Conservation (phyloP, 2,329 filamentous ascomycete genomes). For the Ophiocordyceps camponoti-saundersi region DNA sequence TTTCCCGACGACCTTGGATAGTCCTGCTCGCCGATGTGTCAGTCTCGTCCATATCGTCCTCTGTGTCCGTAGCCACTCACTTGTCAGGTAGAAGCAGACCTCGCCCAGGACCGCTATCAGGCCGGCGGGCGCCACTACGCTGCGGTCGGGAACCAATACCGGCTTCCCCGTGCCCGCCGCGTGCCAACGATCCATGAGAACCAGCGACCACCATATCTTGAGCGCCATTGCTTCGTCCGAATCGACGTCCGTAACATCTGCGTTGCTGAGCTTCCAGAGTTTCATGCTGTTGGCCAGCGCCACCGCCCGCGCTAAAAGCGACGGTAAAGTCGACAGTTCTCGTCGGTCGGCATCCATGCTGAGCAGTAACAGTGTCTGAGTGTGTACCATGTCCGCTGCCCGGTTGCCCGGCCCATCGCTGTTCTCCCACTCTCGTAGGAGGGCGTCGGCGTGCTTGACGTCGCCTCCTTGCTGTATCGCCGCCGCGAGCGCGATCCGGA, state of each 20-base stretch:
- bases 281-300: conserved; percentile 49
- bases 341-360: conserved; percentile 44
- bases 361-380: conserved; percentile 51
- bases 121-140: conserved; percentile 39
- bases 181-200: conserved; percentile 58
- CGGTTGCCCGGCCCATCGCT: conserved; percentile 18
- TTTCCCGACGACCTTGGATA: conserved; percentile 36
- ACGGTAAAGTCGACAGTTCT: conserved; percentile 27
- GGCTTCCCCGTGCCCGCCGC: conserved; percentile 49
- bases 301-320: conserved; percentile 47
- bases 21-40: conserved; percentile 17
- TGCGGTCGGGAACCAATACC: conserved; percentile 43
- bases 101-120: conserved; percentile 46
- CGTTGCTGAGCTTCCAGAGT: conserved; percentile 28
- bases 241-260: conserved; percentile 33
- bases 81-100: conserved; percentile 43
- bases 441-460: conserved; percentile 24
- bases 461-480: conserved; percentile 26
- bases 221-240: conserved; percentile 44
- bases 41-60: no score
- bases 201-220: conserved; percentile 55
- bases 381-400: conserved; percentile 35
- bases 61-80: conserved; percentile 26
- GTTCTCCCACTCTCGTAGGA: conserved; percentile 35
- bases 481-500: conserved; percentile 44